Evolutionary conservation across 108 stramenopile species (phyloP), one percentile per base, ranked within the genome.

Genomic region (Nitzschia putrida): DNA sequence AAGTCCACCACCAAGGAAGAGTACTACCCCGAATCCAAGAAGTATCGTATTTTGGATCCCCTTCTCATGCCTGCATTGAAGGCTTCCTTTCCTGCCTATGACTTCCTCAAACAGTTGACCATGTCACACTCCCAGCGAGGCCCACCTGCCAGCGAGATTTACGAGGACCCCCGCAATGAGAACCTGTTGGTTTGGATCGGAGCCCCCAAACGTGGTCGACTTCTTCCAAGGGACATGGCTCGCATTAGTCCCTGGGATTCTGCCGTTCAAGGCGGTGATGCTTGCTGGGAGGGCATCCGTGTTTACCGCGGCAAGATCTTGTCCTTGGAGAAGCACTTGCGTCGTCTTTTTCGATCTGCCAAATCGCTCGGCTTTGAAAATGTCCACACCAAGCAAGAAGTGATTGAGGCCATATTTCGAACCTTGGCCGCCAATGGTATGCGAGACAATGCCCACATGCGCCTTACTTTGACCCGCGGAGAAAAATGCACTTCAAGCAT

Each of bases 371-470:
- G 92, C 8, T 97, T 92, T 68, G 74, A 86, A 53, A 83, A 95
- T 66, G 79, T 92, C 6, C 97, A 96, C 52, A 80, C 91, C 43
- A 80, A 77, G 49, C 75, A 84, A 6, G 85, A 96, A 67, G 73
- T 97, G 2, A 73, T 65, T 11, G 84, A 93, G 12, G 97, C 97
- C n/a, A 89, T 97, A 18, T 90, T 94, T 71, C 70, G 73, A n/a
- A 95, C 94, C 8, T 69, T 97, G n/a, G 93, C 92, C 3, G 93
- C 95, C 7, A 97, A 97, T 68, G 85, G 88, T 16, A 97, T 97
- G 95, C 57, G 89, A 53, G 91, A 96, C 71, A 93, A 91, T 40
- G 93, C 90, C 3, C 95, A 97, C 64, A 90, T 95, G 78, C 76
- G 97, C 22, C 74, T 97, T 11, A 96, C 97, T 0, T 67, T 97